Evolutionary conservation across 2,329 filamentous ascomycete genomes (phyloP).

Genomic region (Coleophoma cylindrospora): DNA sequence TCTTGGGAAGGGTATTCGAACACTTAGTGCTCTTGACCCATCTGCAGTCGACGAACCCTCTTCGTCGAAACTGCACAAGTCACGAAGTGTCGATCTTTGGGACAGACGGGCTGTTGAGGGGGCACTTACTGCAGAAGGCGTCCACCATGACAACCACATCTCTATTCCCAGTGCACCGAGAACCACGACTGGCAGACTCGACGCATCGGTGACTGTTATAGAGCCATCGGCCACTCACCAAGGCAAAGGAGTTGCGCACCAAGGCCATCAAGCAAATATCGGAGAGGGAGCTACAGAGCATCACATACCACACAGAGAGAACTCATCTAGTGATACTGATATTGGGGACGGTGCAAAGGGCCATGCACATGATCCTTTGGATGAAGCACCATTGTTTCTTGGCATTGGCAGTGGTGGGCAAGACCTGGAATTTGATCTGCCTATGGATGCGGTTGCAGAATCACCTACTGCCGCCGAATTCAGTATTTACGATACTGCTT

Average conservation of each 20-base stretch:
- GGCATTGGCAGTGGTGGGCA: conserved; percentile 67
- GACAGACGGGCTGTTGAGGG: conserved; percentile 43
- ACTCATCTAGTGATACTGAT: conserved; percentile 7
- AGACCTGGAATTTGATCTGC: conserved; percentile 33
- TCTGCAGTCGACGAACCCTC: conserved; percentile 34
- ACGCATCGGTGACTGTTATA: conserved; percentile 5
- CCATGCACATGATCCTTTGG: conserved; percentile 58
- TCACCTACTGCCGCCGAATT: conserved; percentile 81
- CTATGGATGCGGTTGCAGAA: conserved; percentile 62
- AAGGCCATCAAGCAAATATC: neutral
- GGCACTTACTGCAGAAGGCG: conserved; percentile 45
- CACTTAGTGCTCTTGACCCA: conserved; percentile 48
- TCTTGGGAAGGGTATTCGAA: conserved; percentile 50
- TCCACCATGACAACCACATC: conserved; percentile 38
- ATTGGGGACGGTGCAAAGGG: conserved; percentile 40
- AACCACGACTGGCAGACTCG: conserved; percentile 1
- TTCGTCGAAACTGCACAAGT: conserved; percentile 27
- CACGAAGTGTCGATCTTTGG: conserved; percentile 44
- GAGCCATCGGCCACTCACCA: neutral
- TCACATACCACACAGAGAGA: conserved; percentile 10
- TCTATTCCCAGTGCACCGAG: conserved; percentile 14
- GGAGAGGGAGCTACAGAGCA: neutral
- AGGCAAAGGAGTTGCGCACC: neutral
- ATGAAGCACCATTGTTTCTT: conserved; percentile 61
- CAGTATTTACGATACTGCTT: conserved; percentile 84